phyloP scores from a whole-genome alignment of 1,284 basidiomycete genomes.

The Ganoderma meredithae region DNA sequence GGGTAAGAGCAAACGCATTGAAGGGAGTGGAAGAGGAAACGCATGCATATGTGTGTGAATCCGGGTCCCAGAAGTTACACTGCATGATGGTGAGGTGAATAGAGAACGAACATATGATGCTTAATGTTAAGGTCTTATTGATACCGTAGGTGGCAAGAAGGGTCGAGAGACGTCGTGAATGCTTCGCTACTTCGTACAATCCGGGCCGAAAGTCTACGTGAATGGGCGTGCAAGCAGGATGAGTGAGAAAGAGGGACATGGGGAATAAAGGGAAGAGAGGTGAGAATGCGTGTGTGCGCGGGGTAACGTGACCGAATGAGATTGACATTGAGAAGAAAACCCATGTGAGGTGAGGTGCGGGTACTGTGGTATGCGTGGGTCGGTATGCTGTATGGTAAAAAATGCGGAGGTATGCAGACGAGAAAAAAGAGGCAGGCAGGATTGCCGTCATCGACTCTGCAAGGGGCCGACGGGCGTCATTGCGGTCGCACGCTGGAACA shows the following conservation, averaged over 20 bases:
- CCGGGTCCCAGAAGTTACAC: not conserved
- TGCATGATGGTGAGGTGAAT: conserved; percentile 6
- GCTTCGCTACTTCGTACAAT: conserved; percentile 9
- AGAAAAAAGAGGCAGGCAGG: not conserved
- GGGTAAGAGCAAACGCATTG: conserved; percentile 2
- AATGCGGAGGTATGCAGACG: conserved; percentile 3
- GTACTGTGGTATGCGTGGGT: conserved; percentile 5
- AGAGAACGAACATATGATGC: not conserved
- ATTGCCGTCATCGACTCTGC: not conserved
- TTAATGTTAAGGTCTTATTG: conserved; percentile 8
- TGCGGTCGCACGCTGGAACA: conserved; percentile 20
- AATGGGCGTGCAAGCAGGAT: not conserved
- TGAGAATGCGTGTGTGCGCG: not conserved
- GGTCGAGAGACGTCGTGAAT: not conserved
- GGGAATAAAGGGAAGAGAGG: no score
- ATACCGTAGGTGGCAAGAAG: conserved; percentile 5
- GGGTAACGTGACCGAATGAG: not conserved
- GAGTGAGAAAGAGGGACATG: not conserved
- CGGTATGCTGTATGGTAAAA: conserved; percentile 3
- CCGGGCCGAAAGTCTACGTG: not conserved
- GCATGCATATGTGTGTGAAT: conserved; percentile 1
- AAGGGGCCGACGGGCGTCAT: conserved; percentile 17
- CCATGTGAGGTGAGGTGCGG: not conserved
- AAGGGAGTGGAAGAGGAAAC: not conserved
- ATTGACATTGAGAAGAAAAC: not conserved